Evolutionary conservation across 345 rosid species (phyloP).

Genomic region (Ceriops decandra): DNA sequence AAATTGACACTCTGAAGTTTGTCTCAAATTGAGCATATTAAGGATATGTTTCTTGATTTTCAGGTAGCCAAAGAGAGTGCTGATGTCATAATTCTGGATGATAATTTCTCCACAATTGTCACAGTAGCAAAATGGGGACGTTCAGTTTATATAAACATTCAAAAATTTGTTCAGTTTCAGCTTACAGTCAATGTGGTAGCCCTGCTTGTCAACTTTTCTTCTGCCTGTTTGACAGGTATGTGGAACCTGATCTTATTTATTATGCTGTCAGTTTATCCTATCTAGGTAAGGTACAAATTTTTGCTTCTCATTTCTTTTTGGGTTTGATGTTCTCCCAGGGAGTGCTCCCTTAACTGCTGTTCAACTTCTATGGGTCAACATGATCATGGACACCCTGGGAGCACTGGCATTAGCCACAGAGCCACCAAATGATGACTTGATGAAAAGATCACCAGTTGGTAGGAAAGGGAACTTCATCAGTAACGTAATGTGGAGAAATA

Average conservation of each 20-base stretch:
- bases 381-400: conserved; percentile 36
- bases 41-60: not conserved
- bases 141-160: conserved; percentile 33
- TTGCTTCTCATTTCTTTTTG: not conserved
- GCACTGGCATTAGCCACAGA: conserved; percentile 33
- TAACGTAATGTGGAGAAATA: conserved; percentile 96
- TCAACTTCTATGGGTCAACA: conserved; percentile 36
- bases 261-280: conserved; percentile 8
- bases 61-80: conserved; percentile 37
- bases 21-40: conserved; percentile 1
- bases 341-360: conserved; percentile 32
- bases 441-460: conserved; percentile 33
- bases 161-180: conserved; percentile 35
- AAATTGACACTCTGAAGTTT: not conserved
- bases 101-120: conserved; percentile 33
- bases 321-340: conserved; percentile 34
- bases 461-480: conserved; percentile 64
- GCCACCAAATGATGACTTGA: conserved; percentile 31
- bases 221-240: conserved; percentile 86
- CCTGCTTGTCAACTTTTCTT: conserved; percentile 38
- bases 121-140: conserved; percentile 38
- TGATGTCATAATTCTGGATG: conserved; percentile 36
- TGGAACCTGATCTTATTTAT: conserved; percentile 8
- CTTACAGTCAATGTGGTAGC: conserved; percentile 35
- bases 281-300: not conserved